Percentiles rank a stretch among this genome's conserved stretches.
Evolutionary conservation across 73 alveolate genomes (phyloP).

Genomic region (Paramecium bursaria): DNA sequence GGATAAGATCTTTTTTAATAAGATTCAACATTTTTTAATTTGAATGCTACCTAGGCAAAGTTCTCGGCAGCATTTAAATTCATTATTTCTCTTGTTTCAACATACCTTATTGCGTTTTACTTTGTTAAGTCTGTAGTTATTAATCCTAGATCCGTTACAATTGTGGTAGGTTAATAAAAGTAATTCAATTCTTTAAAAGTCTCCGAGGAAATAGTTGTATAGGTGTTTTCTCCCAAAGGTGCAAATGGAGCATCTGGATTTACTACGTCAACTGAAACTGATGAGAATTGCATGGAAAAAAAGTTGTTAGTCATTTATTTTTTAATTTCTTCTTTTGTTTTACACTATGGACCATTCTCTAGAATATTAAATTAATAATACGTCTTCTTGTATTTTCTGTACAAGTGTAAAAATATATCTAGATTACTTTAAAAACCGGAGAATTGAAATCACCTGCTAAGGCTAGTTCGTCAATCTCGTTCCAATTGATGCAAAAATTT

Average conservation of each 20-base stretch:
- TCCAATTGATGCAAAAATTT: conserved; percentile 54
- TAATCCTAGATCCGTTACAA: conserved; percentile 8
- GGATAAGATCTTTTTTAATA: conserved; percentile 23
- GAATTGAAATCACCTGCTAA: conserved; percentile 41
- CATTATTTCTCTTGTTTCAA: conserved; percentile 24
- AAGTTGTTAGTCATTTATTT: not conserved
- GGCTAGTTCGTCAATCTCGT: not conserved
- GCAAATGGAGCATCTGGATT: conserved; percentile 7
- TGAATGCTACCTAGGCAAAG: not conserved
- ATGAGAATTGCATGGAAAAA: conserved; percentile 19
- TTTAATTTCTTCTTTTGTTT: conserved; percentile 5
- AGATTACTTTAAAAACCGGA: not conserved
- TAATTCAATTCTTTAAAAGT: conserved; percentile 1
- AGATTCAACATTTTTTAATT: conserved; percentile 14
- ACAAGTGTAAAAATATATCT: not conserved
- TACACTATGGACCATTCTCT: not conserved
- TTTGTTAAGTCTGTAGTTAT: not conserved
- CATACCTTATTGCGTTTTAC: conserved; percentile 35
- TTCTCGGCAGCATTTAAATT: not conserved
- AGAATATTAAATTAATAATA: no score
- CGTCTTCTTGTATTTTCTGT: conserved; percentile 19
- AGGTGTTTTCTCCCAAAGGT: conserved; percentile 20
- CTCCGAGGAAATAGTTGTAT: conserved; percentile 28
- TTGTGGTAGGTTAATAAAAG: conserved; percentile 11
- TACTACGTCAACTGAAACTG: not conserved